Evolutionary conservation across 768 basidiomycete species (phyloP), one percentile per base, ranked within the genome.

Genomic region (Scleroderma bovista): DNA sequence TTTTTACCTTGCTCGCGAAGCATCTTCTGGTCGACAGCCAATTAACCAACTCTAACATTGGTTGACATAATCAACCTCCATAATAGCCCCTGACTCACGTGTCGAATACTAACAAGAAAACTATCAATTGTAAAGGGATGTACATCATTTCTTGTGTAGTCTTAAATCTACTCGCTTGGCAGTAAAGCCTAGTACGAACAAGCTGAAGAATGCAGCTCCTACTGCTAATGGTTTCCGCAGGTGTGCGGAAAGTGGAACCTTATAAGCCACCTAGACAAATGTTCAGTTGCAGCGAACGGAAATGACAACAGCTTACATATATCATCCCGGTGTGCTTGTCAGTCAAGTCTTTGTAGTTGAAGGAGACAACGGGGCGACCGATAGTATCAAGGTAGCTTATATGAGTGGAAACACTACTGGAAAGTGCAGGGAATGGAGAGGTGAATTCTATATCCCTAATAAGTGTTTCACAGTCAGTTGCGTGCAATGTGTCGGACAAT

Each of bases 331-430:
- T 77, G 63, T 98, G 94, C 56, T 77, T 83, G 61, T 88, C 79
- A 0, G 91, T 93, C 52, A 92, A 72, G 50, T 85, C 69, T 47
- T 78, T 71, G 70, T 93, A 95, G 48, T 73, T 66, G 57, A 98
- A 74, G 6, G 78, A 80, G 51, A 97, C 69, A 6, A 77, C 76
- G 9, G 93, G 93, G 23, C 94, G 84, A 26, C 96, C 96, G 37
- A 75, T 77, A 33, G 93, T 91, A 66, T 99, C 96, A 24, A 99
- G 82, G 70, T 95, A 98, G 5, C 90, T 90, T 53, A 77, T 78
- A 58, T 92, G 87, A 16, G 75, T 87, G n/a, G 78, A 79, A 45
- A 79, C 68, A 46, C 62, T 68, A 60, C 79, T 83, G 12, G 76
- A 72, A 47, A 82, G 67, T 12, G 91, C 78, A 6, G 84, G 74